These are phyloP conservation scores for Hanseniaspora guilliermondii DNA, from an alignment of 805 yeast species.

Conservation along the genomic window DNA sequence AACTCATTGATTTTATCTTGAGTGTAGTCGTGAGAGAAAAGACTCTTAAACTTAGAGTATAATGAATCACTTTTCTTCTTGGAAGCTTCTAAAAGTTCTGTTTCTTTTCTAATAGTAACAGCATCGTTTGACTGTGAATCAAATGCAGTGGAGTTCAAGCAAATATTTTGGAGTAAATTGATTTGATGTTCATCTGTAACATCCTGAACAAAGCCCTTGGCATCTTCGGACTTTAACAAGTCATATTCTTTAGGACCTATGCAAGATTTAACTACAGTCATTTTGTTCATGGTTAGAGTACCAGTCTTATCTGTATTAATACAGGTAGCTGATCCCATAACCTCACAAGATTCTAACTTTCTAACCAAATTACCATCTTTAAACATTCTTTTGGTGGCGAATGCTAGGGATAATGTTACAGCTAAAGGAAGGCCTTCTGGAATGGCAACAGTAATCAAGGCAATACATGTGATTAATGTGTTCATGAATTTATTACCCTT, in stretches of 20 bases:
- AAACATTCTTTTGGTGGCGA: slow-evolving; percentile 97
- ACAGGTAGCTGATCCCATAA: slow-evolving; percentile 98
- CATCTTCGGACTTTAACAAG: slow-evolving; percentile 28
- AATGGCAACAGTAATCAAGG: slow-evolving; percentile 94
- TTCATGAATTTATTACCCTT: slow-evolving; percentile 78
- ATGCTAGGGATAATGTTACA: slow-evolving; percentile 89
- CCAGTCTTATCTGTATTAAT: slow-evolving; percentile 97
- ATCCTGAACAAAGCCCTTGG: slow-evolving; percentile 12
- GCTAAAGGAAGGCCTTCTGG: slow-evolving; percentile 98
- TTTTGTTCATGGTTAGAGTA: slow-evolving; percentile 82
- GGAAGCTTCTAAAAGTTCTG: slow-evolving; percentile 23
- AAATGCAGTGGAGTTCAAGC: slow-evolving; percentile 80
- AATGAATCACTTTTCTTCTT: slow-evolving; percentile 15
- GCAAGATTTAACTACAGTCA: slow-evolving; percentile 76
- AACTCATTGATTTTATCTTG: slow-evolving; percentile 13
- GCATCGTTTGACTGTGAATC: slow-evolving; percentile 39
- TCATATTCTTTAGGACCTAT: slow-evolving; percentile 50
- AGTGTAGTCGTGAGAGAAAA: slow-evolving; percentile 15
- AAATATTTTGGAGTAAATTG: slow-evolving; percentile 43
- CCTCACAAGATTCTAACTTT: slow-evolving; percentile 85
- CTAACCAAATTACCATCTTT: slow-evolving; percentile 93
- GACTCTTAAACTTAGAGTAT: slow-evolving; percentile 10
- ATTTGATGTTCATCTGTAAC: slow-evolving; percentile 6
- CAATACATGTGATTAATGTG: slow-evolving; percentile 79
- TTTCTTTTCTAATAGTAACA: slow-evolving; percentile 13